phyloP scores from a whole-genome alignment of 306 rosid genomes.

The Rosa persica region DNA sequence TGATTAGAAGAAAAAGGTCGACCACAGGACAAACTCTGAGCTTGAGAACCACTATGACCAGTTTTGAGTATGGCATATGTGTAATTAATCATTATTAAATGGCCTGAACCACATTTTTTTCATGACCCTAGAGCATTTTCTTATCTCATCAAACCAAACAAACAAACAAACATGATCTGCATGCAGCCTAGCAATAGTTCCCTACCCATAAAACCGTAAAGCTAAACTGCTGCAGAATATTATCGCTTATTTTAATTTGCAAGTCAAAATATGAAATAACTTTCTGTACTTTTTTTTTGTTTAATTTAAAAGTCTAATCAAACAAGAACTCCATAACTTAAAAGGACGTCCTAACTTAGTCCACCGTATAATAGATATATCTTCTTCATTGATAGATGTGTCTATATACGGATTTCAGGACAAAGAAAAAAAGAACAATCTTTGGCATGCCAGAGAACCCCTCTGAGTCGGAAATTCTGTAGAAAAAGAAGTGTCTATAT shows the following conservation, averaged over 20 bases:
- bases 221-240: neutral
- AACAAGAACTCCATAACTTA: neutral
- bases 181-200: neutral
- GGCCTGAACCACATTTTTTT: neutral
- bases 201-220: neutral
- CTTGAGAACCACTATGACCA: too few species aligned
- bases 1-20: too few species aligned
- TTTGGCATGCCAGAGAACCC: conserved; percentile 14
- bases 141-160: neutral
- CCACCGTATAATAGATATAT: conserved; percentile 4
- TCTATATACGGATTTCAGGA: conserved; percentile 8
- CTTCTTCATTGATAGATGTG: conserved; percentile 27
- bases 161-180: neutral
- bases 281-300: too few species aligned
- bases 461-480: neutral
- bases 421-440: neutral
- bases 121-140: neutral
- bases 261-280: neutral
- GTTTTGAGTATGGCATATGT: neutral
- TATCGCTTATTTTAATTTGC: neutral
- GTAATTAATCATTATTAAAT: neutral
- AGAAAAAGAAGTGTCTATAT: neutral
- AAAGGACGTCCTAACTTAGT: neutral
- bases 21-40: too few species aligned
- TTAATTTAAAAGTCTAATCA: neutral